Evolutionary conservation across 2,329 filamentous ascomycete species (phyloP).

Genomic region (Dissoconium aciculare): DNA sequence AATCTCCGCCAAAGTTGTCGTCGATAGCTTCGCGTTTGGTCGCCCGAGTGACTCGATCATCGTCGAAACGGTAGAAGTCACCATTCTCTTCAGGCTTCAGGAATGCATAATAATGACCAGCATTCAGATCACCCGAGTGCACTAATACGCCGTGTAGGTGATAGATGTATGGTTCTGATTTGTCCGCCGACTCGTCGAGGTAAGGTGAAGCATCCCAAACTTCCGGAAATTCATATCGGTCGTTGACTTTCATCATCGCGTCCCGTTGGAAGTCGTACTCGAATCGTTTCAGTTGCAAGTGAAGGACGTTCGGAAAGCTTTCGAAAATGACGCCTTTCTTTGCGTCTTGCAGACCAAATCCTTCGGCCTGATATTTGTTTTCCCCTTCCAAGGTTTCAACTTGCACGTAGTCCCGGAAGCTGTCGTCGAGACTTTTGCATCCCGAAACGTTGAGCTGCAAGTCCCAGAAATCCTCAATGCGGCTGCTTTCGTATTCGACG

Average conservation of each 20-base stretch:
- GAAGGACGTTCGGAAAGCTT: constrained; percentile 82
- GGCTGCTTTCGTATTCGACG: constrained; percentile 90
- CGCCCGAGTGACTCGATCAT: constrained; percentile 90
- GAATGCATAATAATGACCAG: constrained; percentile 96
- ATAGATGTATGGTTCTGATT: constrained; percentile 78
- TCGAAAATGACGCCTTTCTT: constrained; percentile 97
- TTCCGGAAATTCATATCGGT: constrained; percentile 80
- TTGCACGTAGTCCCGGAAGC: constrained; percentile 90
- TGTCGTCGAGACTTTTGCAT: constrained; percentile 83
- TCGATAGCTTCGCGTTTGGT: constrained; percentile 84
- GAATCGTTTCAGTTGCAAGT: constrained; percentile 91
- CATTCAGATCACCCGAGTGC: constrained; percentile 91
- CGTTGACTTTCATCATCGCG: constrained; percentile 98
- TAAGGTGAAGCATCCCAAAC: constrained; percentile 74
- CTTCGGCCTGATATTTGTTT: constrained; percentile 92
- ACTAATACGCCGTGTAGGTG: constrained; percentile 90
- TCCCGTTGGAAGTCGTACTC: constrained; percentile 94
- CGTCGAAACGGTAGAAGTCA: constrained; percentile 92
- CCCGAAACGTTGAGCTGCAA: constrained; percentile 93
- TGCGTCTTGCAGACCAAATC: constrained; percentile 85
- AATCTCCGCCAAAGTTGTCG: constrained; percentile 92
- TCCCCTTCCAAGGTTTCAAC: constrained; percentile 95
- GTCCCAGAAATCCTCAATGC: constrained; percentile 97
- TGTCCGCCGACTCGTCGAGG: constrained; percentile 71
- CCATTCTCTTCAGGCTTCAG: constrained; percentile 86